Percentiles rank a stretch among this genome's conserved stretches.
Evolutionary conservation across 768 basidiomycete genomes (phyloP).

Genomic region (Suillus clintonianus): DNA sequence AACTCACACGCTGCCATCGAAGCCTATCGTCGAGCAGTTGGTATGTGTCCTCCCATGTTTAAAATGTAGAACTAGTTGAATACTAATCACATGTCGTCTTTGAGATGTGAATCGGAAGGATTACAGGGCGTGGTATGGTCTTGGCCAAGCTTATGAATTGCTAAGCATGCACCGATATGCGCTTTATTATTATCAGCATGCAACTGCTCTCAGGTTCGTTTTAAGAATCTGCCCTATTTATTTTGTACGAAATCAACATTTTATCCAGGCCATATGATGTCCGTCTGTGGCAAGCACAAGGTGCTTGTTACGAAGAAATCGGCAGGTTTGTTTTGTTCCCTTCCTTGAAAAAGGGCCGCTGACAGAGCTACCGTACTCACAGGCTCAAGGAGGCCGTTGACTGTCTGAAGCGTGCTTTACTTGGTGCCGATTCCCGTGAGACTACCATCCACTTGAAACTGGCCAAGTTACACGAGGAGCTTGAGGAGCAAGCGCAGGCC

Average conservation of each 20-base stretch:
- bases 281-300: conserved; percentile 94
- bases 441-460: conserved; percentile 72
- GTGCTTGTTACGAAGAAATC: conserved; percentile 91
- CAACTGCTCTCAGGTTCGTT: conserved; percentile 82
- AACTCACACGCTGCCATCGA: conserved; percentile 99
- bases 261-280: conserved; percentile 85
- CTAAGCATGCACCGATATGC: conserved; percentile 97
- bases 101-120: conserved; percentile 95
- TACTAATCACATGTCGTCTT: background rate
- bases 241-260: background rate
- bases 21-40: conserved; percentile 93
- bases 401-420: conserved; percentile 87
- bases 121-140: conserved; percentile 97
- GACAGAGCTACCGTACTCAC: conserved; percentile 9
- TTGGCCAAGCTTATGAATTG: conserved; percentile 97
- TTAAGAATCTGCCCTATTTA: background rate
- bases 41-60: conserved; percentile 47
- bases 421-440: conserved; percentile 77
- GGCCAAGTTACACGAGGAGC: conserved; percentile 66
- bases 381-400: conserved; percentile 89
- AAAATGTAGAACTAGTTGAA: background rate
- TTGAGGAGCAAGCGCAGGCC: conserved; percentile 69
- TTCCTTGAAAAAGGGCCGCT: background rate
- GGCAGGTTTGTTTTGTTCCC: conserved; percentile 55
- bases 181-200: conserved; percentile 93